Evolutionary conservation across 2,329 filamentous ascomycete species (phyloP).

Genomic region (Pseudovirgaria hyperparasitica): DNA sequence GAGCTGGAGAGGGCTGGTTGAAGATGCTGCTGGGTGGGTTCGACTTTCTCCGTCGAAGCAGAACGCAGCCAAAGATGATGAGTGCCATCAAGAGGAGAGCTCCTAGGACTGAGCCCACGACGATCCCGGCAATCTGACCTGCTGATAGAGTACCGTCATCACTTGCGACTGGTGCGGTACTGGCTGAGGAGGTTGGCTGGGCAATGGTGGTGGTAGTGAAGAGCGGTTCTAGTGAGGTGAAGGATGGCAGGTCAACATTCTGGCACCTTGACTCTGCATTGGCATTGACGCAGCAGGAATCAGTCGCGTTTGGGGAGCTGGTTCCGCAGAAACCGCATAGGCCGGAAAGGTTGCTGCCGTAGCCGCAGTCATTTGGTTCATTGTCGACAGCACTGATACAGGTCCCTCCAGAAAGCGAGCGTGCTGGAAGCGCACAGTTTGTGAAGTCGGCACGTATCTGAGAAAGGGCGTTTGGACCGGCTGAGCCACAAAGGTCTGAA

Average conservation of each 20-base stretch:
- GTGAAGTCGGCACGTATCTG: slow-evolving; percentile 88
- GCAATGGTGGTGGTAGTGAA: slow-evolving; percentile 51
- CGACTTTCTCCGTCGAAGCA: slow-evolving; percentile 40
- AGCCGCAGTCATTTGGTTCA: slow-evolving; percentile 81
- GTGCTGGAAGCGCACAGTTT: slow-evolving; percentile 72
- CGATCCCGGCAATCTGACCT: slow-evolving; percentile 85
- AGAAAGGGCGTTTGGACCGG: slow-evolving; percentile 50
- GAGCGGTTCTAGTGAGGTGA: slow-evolving; percentile 45
- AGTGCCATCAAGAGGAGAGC: slow-evolving; percentile 56
- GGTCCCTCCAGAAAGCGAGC: slow-evolving; percentile 57
- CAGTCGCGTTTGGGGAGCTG: slow-evolving; percentile 80
- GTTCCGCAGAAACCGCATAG: slow-evolving; percentile 78
- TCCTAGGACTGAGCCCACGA: slow-evolving; percentile 66
- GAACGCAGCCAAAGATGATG: slow-evolving; percentile 45
- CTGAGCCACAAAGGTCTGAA: slow-evolving; percentile 55
- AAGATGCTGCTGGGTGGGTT: slow-evolving; percentile 64
- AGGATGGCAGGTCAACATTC: slow-evolving; percentile 64
- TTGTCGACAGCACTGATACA: slow-evolving; percentile 71
- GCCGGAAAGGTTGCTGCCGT: slow-evolving; percentile 54
- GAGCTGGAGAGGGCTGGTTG: slow-evolving; percentile 72
- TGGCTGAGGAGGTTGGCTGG: slow-evolving; percentile 27
- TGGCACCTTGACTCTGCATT: slow-evolving; percentile 61
- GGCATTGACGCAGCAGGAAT: slow-evolving; percentile 84
- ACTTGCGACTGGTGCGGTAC: slow-evolving; percentile 15
- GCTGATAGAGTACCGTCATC: slow-evolving; percentile 46